phyloP scores from a whole-genome alignment of 192 early-diverging fungal species.

The Irineochytrium annulatum region DNA sequence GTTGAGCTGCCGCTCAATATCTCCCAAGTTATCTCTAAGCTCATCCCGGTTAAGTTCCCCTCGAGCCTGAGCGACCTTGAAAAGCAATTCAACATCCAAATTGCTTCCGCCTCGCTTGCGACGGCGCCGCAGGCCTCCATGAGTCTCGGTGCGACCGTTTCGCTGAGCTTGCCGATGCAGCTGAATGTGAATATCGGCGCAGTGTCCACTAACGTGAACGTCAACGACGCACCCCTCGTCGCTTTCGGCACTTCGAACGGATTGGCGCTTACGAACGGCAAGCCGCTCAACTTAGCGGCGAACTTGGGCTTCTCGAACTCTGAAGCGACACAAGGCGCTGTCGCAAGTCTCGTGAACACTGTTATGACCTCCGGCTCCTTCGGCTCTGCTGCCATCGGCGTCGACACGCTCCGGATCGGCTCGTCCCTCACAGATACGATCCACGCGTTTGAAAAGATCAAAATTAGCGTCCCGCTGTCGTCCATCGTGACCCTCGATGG shows the following conservation, averaged over 20 bases:
- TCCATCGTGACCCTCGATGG: background rate
- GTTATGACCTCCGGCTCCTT: background rate
- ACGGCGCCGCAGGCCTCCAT: background rate
- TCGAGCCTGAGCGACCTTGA: background rate
- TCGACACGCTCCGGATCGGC: background rate
- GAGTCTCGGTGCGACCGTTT: background rate
- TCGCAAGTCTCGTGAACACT: background rate
- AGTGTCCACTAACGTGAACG: background rate
- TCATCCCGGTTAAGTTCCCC: slow-evolving; percentile 2
- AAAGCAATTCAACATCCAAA: background rate
- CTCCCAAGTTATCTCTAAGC: background rate
- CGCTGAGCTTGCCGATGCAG: background rate
- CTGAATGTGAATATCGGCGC: background rate
- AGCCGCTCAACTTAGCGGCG: background rate
- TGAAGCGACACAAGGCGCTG: background rate
- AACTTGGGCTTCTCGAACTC: background rate
- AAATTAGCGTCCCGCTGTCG: background rate
- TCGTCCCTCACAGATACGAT: background rate
- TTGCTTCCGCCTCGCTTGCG: background rate
- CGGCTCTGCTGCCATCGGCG: background rate
- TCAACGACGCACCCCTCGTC: background rate
- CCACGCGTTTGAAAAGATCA: background rate
- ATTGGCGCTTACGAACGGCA: background rate
- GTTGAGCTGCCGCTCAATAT: background rate
- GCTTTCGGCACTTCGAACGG: background rate